These are phyloP conservation scores for grape (Vitis vinifera) DNA, from an alignment of 164 flowering plant genomes.

Conservation along the genomic window ASM3070453v1 NC_081811.1:4094001-4094500, in stretches of 20 bases:
- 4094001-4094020: constrained; percentile 83
- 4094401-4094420: constrained; percentile 76
- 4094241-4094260: not conserved
- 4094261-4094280: not conserved
- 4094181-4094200: too few relatives aligned
- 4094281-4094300: not conserved
- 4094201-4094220: too few relatives aligned
- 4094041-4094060: not conserved
- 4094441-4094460: constrained; percentile 35
- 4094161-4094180: too few relatives aligned
- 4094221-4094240: not conserved
- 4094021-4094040: not conserved
- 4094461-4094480: not conserved
- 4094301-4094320: not conserved
- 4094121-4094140: too few relatives aligned
- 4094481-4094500: too few relatives aligned
- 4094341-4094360: constrained; percentile 86
- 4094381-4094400: constrained; percentile 71
- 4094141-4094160: too few relatives aligned
- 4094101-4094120: too few relatives aligned
- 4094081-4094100: too few relatives aligned
- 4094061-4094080: too few relatives aligned
- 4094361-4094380: constrained; percentile 92
- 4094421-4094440: constrained; percentile 63
- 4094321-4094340: not conserved